Evolutionary conservation across 2,329 filamentous ascomycete genomes (phyloP).

Genomic region (Claviceps purpurea): DNA sequence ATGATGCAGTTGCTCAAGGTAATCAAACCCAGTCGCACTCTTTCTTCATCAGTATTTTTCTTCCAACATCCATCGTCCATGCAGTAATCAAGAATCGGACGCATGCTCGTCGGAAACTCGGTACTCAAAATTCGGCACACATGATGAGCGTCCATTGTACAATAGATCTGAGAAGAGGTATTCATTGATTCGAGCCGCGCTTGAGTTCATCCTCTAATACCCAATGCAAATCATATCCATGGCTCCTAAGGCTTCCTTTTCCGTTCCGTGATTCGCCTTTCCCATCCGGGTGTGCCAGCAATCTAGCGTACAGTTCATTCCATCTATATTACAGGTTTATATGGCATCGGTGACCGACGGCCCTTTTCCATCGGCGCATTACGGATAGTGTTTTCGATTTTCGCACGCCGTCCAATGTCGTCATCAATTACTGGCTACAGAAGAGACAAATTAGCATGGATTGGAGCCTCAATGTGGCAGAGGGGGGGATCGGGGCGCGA

Average conservation of each 20-base stretch:
- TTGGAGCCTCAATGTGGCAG: background rate
- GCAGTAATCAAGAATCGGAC: background rate
- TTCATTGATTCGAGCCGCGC: background rate
- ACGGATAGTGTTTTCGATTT: background rate
- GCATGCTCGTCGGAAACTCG: background rate
- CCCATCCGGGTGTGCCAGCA: background rate
- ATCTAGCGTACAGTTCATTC: constrained; percentile 2
- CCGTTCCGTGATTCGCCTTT: background rate
- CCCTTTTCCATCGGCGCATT: background rate
- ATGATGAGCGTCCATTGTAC: background rate
- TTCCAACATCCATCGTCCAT: background rate
- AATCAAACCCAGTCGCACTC: background rate
- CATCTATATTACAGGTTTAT: constrained; percentile 16
- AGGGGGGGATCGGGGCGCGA: background rate
- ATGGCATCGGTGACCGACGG: background rate
- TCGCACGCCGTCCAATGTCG: background rate
- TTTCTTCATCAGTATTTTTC: background rate
- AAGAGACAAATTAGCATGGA: background rate
- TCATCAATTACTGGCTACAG: constrained; percentile 1
- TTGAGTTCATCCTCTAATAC: background rate
- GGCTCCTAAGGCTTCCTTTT: background rate
- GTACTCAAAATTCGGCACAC: background rate
- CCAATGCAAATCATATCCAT: background rate
- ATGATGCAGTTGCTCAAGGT: background rate
- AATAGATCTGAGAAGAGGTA: background rate